A percentile compares a stretch with the other conserved stretches of the same genome.
These are phyloP conservation scores for Candida sojae DNA, from an alignment of 1,139 yeast species.

Conservation along the genomic window DNA sequence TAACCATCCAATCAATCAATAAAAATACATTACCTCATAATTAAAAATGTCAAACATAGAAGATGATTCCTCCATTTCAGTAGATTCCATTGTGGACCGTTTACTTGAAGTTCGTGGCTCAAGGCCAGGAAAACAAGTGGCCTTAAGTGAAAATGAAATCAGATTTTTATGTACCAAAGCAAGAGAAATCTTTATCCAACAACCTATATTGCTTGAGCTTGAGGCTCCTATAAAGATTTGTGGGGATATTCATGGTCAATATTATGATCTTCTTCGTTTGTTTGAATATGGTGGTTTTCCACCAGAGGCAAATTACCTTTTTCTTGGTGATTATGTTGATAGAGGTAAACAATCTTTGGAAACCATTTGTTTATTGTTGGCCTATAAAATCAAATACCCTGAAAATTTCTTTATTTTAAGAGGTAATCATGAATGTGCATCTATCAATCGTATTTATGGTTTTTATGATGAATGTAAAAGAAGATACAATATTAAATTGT, in stretches of 20 bases:
- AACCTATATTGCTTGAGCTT: conserved; percentile 90
- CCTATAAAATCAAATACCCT: conserved; percentile 95
- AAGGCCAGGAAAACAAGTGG: conserved; percentile 97
- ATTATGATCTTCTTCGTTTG: conserved; percentile 89
- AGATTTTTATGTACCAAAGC: conserved; percentile 96
- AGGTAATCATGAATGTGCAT: conserved; percentile 98
- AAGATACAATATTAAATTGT: conserved; percentile 92
- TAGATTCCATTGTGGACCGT: conserved; percentile 96
- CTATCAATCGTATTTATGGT: conserved; percentile 95
- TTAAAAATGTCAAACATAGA: conserved; percentile 43
- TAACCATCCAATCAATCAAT: neutral
- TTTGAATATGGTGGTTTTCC: conserved; percentile 99
- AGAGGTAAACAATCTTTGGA: conserved; percentile 97
- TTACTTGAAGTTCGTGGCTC: conserved; percentile 96
- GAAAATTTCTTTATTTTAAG: conserved; percentile 93
- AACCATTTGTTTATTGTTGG: conserved; percentile 87
- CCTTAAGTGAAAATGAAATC: conserved; percentile 90
- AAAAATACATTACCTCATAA: conserved; percentile 2
- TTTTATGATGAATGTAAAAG: conserved; percentile 97
- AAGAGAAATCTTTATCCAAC: conserved; percentile 95
- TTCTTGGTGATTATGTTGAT: conserved; percentile 96
- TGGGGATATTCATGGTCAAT: conserved; percentile 98
- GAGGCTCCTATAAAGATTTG: conserved; percentile 95
- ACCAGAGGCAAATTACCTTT: conserved; percentile 95
- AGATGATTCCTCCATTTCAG: conserved; percentile 75